Evolutionary conservation across 2,329 filamentous ascomycete species (phyloP).

Genomic region (Colletotrichum sp.): DNA sequence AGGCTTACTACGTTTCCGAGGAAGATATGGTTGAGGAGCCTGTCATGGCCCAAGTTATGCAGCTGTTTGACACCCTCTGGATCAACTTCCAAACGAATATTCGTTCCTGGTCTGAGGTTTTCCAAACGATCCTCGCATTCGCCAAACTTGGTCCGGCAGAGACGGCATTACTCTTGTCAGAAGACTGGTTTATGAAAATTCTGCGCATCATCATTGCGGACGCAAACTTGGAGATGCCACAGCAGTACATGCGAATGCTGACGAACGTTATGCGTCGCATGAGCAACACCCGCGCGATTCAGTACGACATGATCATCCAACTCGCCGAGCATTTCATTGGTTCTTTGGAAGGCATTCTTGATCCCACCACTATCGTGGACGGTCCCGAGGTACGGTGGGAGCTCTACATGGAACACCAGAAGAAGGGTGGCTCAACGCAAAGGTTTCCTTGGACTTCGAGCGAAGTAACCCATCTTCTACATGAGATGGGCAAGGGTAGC

Average conservation of each 20-base stretch:
- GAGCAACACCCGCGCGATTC: constrained; percentile 52
- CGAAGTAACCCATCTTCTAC: constrained; percentile 52
- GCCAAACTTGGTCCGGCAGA: constrained; percentile 65
- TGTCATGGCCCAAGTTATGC: neutral
- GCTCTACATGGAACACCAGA: constrained; percentile 31
- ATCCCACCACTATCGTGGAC: constrained; percentile 41
- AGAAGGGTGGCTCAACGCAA: constrained; percentile 15
- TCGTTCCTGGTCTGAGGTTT: constrained; percentile 79
- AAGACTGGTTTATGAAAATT: constrained; percentile 63
- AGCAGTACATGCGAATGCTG: constrained; percentile 62
- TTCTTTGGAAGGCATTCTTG: constrained; percentile 44
- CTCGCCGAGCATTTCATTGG: constrained; percentile 52
- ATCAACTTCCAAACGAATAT: constrained; percentile 64
- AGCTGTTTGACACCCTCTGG: constrained; percentile 62
- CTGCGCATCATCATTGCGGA: constrained; percentile 69
- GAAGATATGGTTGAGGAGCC: constrained; percentile 27
- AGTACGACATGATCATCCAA: constrained; percentile 58
- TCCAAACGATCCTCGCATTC: constrained; percentile 72
- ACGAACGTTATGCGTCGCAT: constrained; percentile 54
- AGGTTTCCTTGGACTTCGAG: constrained; percentile 47
- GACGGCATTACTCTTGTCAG: constrained; percentile 61
- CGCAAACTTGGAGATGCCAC: constrained; percentile 50
- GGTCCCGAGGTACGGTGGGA: constrained; percentile 42
- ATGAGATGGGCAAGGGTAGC: constrained; percentile 41
- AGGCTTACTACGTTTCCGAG: constrained; percentile 46